These are phyloP conservation scores for Metarhizium anisopliae DNA, from an alignment of 2,329 filamentous ascomycete genomes.

Conservation along the genomic window DNA sequence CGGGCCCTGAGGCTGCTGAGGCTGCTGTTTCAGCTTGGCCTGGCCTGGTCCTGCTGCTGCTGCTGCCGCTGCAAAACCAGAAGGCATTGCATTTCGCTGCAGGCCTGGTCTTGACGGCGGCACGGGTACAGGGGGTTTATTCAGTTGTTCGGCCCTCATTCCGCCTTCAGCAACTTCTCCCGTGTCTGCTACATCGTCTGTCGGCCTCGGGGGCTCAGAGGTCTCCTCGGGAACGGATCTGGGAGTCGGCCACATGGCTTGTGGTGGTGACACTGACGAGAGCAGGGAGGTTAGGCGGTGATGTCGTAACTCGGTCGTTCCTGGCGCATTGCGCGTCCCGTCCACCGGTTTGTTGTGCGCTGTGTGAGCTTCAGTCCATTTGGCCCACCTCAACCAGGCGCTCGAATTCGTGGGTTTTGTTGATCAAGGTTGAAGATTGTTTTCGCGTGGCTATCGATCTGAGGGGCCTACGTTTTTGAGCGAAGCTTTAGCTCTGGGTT, in stretches of 20 bases:
- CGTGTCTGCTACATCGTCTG: constrained; percentile 32
- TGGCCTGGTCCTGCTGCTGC: constrained; percentile 13
- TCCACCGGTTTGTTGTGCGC: not conserved
- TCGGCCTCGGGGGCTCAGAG: constrained; percentile 11
- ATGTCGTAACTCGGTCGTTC: constrained; percentile 2
- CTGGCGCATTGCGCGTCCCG: constrained; percentile 9
- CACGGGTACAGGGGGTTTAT: constrained; percentile 18
- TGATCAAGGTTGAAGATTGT: not conserved
- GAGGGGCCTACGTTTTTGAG: not conserved
- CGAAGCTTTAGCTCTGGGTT: not conserved
- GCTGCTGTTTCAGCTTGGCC: constrained; percentile 10
- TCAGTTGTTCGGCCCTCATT: constrained; percentile 24
- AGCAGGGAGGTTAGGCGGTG: not conserved
- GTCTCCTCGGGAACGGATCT: not conserved
- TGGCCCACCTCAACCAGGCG: not conserved
- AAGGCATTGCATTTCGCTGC: constrained; percentile 17
- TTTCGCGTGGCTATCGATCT: constrained; percentile 1
- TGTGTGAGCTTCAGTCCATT: not conserved
- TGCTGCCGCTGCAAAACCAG: constrained; percentile 6
- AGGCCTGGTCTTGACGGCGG: constrained; percentile 11
- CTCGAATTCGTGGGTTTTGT: not conserved
- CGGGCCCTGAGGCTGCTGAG: constrained; percentile 23
- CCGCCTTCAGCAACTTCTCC: constrained; percentile 24
- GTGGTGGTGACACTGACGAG: constrained; percentile 13
- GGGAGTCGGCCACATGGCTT: constrained; percentile 29